These are phyloP conservation scores for Fagopyrum homotropicum DNA, from an alignment of 148 eudicot species.

Conservation along the genomic window DNA sequence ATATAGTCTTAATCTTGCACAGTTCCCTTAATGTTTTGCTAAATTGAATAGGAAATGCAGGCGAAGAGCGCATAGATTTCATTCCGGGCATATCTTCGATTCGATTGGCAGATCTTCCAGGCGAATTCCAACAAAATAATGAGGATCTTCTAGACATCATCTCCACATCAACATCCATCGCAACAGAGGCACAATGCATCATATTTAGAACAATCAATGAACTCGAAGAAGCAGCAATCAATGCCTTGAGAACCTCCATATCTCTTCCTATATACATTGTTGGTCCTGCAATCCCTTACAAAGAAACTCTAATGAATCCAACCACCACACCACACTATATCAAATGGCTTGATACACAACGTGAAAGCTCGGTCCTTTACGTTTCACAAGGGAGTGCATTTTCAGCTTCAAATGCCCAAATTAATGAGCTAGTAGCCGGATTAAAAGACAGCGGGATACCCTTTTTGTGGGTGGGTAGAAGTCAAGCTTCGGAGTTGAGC, in stretches of 20 bases:
- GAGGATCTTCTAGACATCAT: neutral
- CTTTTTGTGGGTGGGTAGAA: no score
- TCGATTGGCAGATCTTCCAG: neutral
- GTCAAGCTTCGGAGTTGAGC: no score
- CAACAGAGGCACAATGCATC: conserved; percentile 1
- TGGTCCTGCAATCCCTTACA: neutral
- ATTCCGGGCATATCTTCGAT: neutral
- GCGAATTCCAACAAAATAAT: neutral
- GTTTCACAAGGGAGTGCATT: no score
- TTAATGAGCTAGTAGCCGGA: no score
- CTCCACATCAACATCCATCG: neutral
- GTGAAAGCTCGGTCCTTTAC: no score
- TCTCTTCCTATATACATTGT: neutral
- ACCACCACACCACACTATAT: no score
- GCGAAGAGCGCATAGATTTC: neutral
- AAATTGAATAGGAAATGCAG: neutral
- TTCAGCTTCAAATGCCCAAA: no score
- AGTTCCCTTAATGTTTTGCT: neutral
- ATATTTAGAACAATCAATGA: conserved; percentile 6
- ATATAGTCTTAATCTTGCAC: no score
- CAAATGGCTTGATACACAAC: no score
- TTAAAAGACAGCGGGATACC: no score
- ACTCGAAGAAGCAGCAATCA: neutral
- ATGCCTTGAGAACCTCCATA: neutral
- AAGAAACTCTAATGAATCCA: no score